Conservation (phyloP, 495 filamentous ascomycete genomes). For the Apiosordaria backusii region DNA sequence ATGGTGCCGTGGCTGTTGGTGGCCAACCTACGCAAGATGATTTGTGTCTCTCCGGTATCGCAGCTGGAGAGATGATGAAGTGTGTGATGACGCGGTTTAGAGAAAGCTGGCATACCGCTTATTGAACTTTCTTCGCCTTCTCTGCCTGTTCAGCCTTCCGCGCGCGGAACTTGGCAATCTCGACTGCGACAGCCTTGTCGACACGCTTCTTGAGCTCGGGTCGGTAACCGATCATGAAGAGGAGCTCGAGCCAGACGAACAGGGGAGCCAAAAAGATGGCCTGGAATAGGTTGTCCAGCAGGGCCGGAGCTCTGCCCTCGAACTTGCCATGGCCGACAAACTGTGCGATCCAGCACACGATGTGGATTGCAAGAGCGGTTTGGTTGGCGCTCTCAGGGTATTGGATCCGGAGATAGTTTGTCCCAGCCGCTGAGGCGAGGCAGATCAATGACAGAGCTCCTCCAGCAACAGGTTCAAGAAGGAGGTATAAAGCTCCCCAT, state of each 20-base stretch:
- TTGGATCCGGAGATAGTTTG: conserved; percentile 67
- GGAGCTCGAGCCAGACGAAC: conserved; percentile 94
- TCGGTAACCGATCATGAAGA: conserved; percentile 89
- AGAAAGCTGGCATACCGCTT: background rate
- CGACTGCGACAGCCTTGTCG: conserved; percentile 66
- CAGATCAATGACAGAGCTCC: conserved; percentile 67
- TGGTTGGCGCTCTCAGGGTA: conserved; percentile 67
- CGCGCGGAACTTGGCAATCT: conserved; percentile 59
- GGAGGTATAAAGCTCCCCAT: conserved; percentile 78
- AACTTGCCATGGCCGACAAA: conserved; percentile 90
- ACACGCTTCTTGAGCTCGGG: conserved; percentile 78
- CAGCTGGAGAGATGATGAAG: background rate
- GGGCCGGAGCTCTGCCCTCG: conserved; percentile 81
- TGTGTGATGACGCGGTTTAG: background rate
- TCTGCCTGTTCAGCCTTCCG: conserved; percentile 34
- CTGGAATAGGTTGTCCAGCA: conserved; percentile 87
- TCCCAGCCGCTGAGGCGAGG: conserved; percentile 64
- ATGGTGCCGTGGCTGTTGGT: background rate
- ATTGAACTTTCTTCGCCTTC: conserved; percentile 21
- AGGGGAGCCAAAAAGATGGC: conserved; percentile 93
- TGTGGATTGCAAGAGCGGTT: conserved; percentile 62
- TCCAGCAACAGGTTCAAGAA: conserved; percentile 92
- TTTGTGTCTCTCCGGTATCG: background rate
- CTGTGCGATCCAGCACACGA: conserved; percentile 79
- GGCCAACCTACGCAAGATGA: background rate